Percentiles rank a stretch among this genome's conserved stretches.
Evolutionary conservation across 192 early-diverging fungal species (phyloP).

Genomic region (Coemansia sp.): DNA sequence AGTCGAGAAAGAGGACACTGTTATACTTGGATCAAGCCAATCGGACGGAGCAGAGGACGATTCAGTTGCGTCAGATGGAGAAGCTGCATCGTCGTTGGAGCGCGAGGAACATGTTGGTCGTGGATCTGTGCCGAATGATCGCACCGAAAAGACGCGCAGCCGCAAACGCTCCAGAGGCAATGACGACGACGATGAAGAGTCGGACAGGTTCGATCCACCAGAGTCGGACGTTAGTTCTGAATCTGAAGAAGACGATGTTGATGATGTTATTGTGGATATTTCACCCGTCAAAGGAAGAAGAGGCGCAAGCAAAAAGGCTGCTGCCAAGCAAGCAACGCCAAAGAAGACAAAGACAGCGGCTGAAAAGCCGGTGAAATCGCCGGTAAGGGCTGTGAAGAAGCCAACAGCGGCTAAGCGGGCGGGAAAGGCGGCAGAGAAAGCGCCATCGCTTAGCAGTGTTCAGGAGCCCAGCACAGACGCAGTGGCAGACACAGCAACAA

Average conservation of each 20-base stretch:
- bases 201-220: conserved; percentile 5
- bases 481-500: background rate
- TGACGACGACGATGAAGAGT: conserved; percentile 6
- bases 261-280: conserved; percentile 11
- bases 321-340: background rate
- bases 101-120: background rate
- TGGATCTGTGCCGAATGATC: background rate
- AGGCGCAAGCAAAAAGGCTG: background rate
- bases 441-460: background rate
- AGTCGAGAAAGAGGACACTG: conserved; percentile 5
- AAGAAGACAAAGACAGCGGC: background rate
- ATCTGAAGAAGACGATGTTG: background rate
- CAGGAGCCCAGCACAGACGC: background rate
- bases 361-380: background rate
- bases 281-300: background rate
- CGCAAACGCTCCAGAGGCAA: background rate
- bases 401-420: background rate
- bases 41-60: background rate
- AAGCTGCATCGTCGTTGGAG: background rate
- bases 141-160: background rate
- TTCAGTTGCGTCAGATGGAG: background rate
- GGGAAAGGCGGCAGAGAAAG: background rate
- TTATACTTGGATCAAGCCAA: conserved; percentile 5
- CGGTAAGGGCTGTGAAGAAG: conserved; percentile 1
- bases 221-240: conserved; percentile 16